Evolutionary conservation across 1,284 basidiomycete species (phyloP), one percentile per base, ranked within the genome.

Genomic region (Marasmius fiardii): DNA sequence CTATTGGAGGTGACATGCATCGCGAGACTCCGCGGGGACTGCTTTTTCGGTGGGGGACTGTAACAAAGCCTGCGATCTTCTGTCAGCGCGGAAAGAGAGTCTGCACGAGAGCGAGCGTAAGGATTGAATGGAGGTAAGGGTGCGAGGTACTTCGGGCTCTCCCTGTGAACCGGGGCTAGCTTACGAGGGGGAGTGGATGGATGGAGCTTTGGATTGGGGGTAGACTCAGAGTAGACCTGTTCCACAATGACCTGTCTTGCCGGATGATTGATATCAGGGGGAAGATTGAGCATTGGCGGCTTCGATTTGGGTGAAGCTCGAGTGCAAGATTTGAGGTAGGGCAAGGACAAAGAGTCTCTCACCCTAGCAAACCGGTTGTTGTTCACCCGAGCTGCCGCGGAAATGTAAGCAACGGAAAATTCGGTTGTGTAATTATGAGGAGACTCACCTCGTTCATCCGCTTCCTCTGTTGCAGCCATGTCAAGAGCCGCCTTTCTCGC

Each of bases 81-180:
- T 16, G 64, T 52, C 20, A 70, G 48, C 24, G 70, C 65, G 2
- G 71, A 68, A 47, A 68, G 57, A 3, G 71, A 71, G 50, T 72
- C 69, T 0, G 71, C 66, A 14, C 69, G 63, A 41, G 62, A 54
- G 23, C 70, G 57, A 35, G 60, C 55, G 59, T 65, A 71, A 0
- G 71, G 71, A 56, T 71, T 63, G 62, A 67, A 73, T 4, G 64
- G 67, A n/a, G 67, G 56, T 4, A 72, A 58, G 6, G 71, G 69
- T 1, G 66, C 63, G 11, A 71, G 58, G 16, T 64, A 64, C 53
- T 63, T 67, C 23, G 61, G 44, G 39, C 48, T 45, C 12, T 43
- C 23, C 11, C 26, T n/a, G 39, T 48, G 28, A 31, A 35, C 24
- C 10, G 12, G 64, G 52, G 8, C 48, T 43, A 12, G 39, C 44